Conservation (phyloP, 345 rosid genomes). For the Leavenworthia alabamica region DNA sequence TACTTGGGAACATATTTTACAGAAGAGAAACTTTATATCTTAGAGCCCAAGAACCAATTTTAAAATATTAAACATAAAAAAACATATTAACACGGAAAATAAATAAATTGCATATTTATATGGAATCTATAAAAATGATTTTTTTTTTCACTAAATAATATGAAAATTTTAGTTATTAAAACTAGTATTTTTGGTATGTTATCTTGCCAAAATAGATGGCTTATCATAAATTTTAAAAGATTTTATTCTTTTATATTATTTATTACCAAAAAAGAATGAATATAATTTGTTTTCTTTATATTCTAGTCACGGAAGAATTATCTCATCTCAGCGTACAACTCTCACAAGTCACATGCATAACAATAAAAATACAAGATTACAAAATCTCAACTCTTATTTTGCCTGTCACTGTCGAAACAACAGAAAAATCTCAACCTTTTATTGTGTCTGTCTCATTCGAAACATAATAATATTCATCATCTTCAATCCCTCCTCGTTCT, state of each 20-base stretch:
- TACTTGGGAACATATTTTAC: too few relatives aligned
- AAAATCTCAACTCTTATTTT: conserved; percentile 1
- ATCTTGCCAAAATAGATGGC: background rate
- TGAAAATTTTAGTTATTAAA: background rate
- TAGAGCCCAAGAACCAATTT: background rate
- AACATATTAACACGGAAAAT: background rate
- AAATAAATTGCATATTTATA: background rate
- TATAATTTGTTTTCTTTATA: background rate
- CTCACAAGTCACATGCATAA: conserved; percentile 14
- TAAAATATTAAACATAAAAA: background rate
- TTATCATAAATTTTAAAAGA: background rate
- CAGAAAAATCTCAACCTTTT: conserved; percentile 4
- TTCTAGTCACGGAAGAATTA: background rate
- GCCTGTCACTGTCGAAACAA: background rate
- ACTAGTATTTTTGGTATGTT: background rate
- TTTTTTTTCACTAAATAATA: background rate
- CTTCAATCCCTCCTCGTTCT: background rate
- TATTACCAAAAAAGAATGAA: background rate
- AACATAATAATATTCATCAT: background rate
- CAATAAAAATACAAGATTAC: conserved; percentile 4
- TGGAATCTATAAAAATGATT: background rate
- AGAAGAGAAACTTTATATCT: background rate
- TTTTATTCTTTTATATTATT: background rate
- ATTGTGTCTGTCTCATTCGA: background rate
- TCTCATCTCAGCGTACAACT: background rate